These are phyloP conservation scores for Cladosporium oxysporum DNA, from an alignment of 2,329 filamentous ascomycete species.

Conservation along the genomic window DNA sequence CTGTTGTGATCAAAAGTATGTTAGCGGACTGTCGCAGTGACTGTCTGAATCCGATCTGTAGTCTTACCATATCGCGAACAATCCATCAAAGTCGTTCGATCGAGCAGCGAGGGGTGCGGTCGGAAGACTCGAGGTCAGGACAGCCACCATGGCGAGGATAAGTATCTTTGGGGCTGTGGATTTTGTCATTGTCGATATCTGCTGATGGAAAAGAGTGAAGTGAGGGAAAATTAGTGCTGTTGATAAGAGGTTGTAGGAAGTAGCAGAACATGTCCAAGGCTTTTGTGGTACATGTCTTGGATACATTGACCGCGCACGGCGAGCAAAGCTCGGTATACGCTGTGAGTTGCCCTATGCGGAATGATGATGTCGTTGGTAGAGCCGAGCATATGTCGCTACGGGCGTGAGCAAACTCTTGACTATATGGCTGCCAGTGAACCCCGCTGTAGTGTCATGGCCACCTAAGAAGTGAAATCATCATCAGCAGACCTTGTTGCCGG, in stretches of 20 bases:
- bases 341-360: neutral
- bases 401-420: neutral
- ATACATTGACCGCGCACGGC: neutral
- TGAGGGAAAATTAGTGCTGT: neutral
- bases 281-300: neutral
- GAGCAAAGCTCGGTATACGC: neutral
- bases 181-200: neutral
- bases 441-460: neutral
- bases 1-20: neutral
- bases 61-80: neutral
- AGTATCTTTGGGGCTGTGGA: neutral
- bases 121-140: neutral
- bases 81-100: neutral
- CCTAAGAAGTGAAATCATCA: neutral
- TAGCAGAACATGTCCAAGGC: neutral
- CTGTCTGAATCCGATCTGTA: neutral
- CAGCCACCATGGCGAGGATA: neutral
- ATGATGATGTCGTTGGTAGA: neutral
- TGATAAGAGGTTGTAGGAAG: neutral
- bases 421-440: neutral
- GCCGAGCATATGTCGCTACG: neutral
- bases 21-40: neutral
- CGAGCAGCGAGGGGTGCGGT: neutral
- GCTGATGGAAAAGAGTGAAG: neutral
- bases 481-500: too few relatives aligned